These are phyloP conservation scores for Emmonsia crescens DNA, from an alignment of 2,329 filamentous ascomycete species.

Conservation along the genomic window DNA sequence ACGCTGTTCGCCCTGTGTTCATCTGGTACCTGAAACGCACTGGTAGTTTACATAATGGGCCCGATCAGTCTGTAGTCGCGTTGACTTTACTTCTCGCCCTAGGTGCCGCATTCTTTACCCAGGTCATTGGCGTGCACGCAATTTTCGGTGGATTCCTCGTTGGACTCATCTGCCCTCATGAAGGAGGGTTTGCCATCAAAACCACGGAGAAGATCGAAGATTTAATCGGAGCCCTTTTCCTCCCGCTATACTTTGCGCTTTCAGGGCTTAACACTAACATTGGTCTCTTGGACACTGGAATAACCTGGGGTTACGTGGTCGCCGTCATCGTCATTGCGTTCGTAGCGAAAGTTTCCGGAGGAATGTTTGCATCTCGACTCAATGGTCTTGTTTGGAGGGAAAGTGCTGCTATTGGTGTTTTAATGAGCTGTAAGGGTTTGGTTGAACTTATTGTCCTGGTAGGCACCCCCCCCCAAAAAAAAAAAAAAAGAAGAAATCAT, in stretches of 20 bases:
- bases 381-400: conserved; percentile 83
- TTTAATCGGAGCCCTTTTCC: conserved; percentile 68
- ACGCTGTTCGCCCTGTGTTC: conserved; percentile 61
- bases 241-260: conserved; percentile 87
- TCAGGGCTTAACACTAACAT: conserved; percentile 84
- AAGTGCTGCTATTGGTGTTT: conserved; percentile 70
- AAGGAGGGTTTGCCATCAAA: conserved; percentile 63
- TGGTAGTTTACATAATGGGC: conserved; percentile 74
- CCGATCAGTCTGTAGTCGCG: conserved; percentile 72
- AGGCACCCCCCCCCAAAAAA: too few relatives aligned
- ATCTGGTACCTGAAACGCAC: conserved; percentile 62
- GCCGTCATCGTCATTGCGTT: conserved; percentile 75
- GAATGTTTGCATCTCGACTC: conserved; percentile 62
- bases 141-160: conserved; percentile 91
- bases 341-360: conserved; percentile 71
- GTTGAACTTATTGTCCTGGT: conserved; percentile 92
- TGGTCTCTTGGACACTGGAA: conserved; percentile 68
- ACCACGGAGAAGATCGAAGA: conserved; percentile 91
- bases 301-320: conserved; percentile 82
- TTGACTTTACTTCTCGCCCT: conserved; percentile 72
- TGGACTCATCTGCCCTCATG: conserved; percentile 63
- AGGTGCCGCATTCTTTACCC: conserved; percentile 73
- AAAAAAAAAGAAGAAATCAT: too few relatives aligned
- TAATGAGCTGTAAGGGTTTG: conserved; percentile 96
- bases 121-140: conserved; percentile 82